A percentile compares a stretch with the other conserved stretches of the same genome.
These are phyloP conservation scores for Elasticomyces elasticus DNA, from an alignment of 495 filamentous ascomycete genomes.

Conservation along the genomic window DNA sequence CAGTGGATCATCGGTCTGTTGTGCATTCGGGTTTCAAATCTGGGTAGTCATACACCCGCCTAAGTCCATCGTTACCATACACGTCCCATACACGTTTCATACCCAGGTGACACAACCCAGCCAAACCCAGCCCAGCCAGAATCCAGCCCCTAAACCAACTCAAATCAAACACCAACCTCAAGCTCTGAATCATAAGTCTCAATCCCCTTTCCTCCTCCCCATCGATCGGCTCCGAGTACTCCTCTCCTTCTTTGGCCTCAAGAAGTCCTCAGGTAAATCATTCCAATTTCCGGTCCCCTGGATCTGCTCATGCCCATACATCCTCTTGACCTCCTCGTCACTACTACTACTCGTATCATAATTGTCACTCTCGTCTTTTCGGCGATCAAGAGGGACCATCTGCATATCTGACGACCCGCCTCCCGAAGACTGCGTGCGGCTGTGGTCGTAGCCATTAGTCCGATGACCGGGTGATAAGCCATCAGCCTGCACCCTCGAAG, in stretches of 20 bases:
- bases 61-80: background rate
- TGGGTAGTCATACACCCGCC: background rate
- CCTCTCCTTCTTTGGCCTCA: conserved; percentile 20
- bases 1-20: too few relatives aligned
- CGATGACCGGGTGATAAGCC: background rate
- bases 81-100: background rate
- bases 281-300: conserved; percentile 28
- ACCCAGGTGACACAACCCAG: too few relatives aligned
- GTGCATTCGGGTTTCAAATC: background rate
- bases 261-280: conserved; percentile 31
- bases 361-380: conserved; percentile 19
- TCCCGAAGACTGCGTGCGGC: conserved; percentile 7
- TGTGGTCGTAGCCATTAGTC: background rate
- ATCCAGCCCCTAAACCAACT: too few relatives aligned
- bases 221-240: conserved; percentile 2
- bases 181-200: background rate
- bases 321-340: conserved; percentile 22
- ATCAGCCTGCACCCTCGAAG: background rate
- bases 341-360: conserved; percentile 26
- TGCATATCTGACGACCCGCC: conserved; percentile 8
- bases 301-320: conserved; percentile 11
- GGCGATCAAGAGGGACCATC: conserved; percentile 25
- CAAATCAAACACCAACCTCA: background rate
- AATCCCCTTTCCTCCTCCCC: conserved; percentile 20
- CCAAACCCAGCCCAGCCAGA: too few relatives aligned